Conservation (phyloP, 1,139 yeast genomes). For the Taphrina populina region DNA sequence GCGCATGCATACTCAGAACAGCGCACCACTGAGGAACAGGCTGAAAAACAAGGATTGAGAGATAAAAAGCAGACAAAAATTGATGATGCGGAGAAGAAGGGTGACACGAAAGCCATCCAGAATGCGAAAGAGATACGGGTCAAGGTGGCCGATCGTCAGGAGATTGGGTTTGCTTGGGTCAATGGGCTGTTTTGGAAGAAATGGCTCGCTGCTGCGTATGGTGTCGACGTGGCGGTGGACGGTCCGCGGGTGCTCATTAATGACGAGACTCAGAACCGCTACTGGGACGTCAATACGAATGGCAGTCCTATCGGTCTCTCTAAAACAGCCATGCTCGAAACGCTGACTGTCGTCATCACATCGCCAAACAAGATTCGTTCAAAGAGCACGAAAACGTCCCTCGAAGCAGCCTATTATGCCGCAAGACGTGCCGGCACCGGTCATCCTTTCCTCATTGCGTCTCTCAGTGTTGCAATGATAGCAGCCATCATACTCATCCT, state of each 20-base stretch:
- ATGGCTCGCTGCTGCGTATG: constrained; percentile 45
- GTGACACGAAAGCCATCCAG: constrained; percentile 44
- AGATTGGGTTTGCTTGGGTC: constrained; percentile 47
- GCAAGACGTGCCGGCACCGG: constrained; percentile 26
- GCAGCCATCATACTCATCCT: constrained; percentile 14
- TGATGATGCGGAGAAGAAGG: constrained; percentile 45
- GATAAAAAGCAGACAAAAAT: constrained; percentile 45
- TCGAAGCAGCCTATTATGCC: constrained; percentile 35
- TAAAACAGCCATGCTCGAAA: constrained; percentile 42
- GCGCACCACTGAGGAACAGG: constrained; percentile 41
- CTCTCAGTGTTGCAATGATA: constrained; percentile 1
- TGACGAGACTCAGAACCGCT: constrained; percentile 42
- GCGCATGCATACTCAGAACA: constrained; percentile 42
- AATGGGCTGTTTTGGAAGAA: constrained; percentile 47
- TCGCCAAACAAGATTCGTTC: constrained; percentile 41
- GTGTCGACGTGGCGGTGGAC: constrained; percentile 39
- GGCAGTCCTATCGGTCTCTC: constrained; percentile 42
- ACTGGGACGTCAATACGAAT: constrained; percentile 44
- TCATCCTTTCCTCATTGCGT: constrained; percentile 16
- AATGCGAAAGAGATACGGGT: constrained; percentile 44
- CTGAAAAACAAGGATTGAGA: constrained; percentile 42
- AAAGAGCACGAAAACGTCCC: constrained; percentile 39
- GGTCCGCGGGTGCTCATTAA: constrained; percentile 44
- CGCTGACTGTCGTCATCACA: constrained; percentile 41
- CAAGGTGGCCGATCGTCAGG: constrained; percentile 41